Conservation (phyloP, 192 early-diverging fungal species). For the Backusella macrospora region DNA sequence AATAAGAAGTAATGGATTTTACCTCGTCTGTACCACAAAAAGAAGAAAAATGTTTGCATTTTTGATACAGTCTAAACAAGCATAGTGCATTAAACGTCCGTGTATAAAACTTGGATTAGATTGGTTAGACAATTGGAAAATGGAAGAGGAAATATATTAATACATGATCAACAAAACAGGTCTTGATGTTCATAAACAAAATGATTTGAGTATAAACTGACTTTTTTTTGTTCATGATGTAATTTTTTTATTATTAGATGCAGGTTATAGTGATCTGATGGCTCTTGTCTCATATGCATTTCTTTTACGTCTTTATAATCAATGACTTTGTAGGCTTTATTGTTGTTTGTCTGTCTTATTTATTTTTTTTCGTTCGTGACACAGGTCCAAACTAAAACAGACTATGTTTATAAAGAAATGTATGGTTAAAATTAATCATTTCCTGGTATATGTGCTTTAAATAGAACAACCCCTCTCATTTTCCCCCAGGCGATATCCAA, state of each 20-base stretch:
- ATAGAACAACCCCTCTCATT: not conserved
- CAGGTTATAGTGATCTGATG: not conserved
- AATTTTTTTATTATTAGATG: not conserved
- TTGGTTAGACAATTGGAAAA: not conserved
- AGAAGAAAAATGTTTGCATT: no score
- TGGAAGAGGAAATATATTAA: not conserved
- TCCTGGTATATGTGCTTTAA: no score
- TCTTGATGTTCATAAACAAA: not conserved
- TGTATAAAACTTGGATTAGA: not conserved
- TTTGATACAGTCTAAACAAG: not conserved
- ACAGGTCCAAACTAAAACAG: not conserved
- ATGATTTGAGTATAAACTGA: not conserved
- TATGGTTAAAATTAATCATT: no score
- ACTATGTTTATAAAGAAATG: not conserved
- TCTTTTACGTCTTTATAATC: not conserved
- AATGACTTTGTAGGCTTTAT: not conserved
- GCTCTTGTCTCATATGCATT: not conserved
- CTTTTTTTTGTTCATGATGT: not conserved
- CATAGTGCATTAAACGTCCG: not conserved
- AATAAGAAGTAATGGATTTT: no score
- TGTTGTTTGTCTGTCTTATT: not conserved
- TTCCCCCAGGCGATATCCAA: not conserved
- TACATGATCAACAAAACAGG: not conserved
- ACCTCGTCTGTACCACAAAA: not conserved
- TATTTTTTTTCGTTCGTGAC: not conserved